phyloP scores from a whole-genome alignment of 441 rosid genomes.

The Gossypium aridum region DNA sequence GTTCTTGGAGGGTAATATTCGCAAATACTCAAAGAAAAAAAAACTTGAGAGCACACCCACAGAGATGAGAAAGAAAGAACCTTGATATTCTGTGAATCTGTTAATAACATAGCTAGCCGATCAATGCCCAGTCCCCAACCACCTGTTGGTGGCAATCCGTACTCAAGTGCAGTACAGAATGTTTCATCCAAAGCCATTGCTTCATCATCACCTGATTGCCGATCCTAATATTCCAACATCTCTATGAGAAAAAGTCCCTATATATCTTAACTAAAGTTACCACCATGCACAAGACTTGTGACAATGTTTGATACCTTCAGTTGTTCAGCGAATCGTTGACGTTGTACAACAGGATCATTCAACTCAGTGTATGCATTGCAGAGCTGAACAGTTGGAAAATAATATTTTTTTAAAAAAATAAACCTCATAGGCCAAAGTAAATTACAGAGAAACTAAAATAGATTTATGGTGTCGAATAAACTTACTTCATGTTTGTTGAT shows the following conservation, averaged over 20 bases:
- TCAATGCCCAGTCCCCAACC: slow-evolving; percentile 96
- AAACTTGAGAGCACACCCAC: neutral
- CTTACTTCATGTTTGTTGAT: slow-evolving; percentile 74
- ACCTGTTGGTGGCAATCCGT: slow-evolving; percentile 84
- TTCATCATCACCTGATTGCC: slow-evolving; percentile 81
- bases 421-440: neutral
- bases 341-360: slow-evolving; percentile 84
- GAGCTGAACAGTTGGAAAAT: slow-evolving; percentile 29
- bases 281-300: neutral
- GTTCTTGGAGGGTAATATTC: neutral
- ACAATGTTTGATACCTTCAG: slow-evolving; percentile 47
- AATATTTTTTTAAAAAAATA: neutral
- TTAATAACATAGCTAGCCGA: slow-evolving; percentile 64
- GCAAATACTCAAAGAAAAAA: neutral
- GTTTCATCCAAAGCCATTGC: slow-evolving; percentile 86
- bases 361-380: slow-evolving; percentile 89
- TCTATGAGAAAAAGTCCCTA: neutral
- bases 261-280: neutral
- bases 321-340: slow-evolving; percentile 70
- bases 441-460: neutral
- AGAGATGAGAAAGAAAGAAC: slow-evolving; percentile 23
- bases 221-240: slow-evolving; percentile 34
- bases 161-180: slow-evolving; percentile 77
- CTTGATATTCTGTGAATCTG: slow-evolving; percentile 90
- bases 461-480: neutral